Percentiles rank a stretch among this genome's conserved stretches.
These are phyloP conservation scores for Zasmidium citrigriseum DNA, from an alignment of 2,329 filamentous ascomycete genomes.

Conservation along the genomic window DNA sequence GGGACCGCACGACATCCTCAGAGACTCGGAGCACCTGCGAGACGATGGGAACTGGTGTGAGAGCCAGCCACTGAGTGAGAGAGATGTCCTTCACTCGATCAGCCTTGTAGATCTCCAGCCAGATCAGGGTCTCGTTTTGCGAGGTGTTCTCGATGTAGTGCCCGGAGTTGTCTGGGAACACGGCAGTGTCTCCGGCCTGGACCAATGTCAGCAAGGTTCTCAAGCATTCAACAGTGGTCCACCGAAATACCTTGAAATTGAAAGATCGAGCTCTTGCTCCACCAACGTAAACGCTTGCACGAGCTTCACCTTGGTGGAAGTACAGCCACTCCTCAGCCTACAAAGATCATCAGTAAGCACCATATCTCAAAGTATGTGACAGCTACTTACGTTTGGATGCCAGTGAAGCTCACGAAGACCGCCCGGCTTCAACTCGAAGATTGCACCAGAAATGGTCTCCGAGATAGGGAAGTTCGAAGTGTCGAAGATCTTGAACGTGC, in stretches of 20 bases:
- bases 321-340: constrained; percentile 66
- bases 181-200: constrained; percentile 67
- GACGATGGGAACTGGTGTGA: constrained; percentile 65
- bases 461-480: constrained; percentile 67
- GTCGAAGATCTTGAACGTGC: constrained; percentile 62
- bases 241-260: too few species aligned
- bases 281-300: constrained; percentile 65
- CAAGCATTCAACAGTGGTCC: too few species aligned
- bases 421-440: constrained; percentile 64
- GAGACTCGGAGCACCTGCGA: constrained; percentile 14
- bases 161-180: constrained; percentile 66
- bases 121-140: constrained; percentile 63
- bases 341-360: too few species aligned
- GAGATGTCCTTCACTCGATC: constrained; percentile 68
- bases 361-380: too few species aligned
- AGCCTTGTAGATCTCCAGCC: constrained; percentile 70
- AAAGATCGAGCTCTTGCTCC: constrained; percentile 63
- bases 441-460: constrained; percentile 65
- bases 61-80: constrained; percentile 68
- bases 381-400: constrained; percentile 51
- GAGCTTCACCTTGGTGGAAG: constrained; percentile 63
- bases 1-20: constrained; percentile 4
- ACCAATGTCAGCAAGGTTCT: too few species aligned
- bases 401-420: constrained; percentile 68
- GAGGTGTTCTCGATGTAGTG: constrained; percentile 72